These are phyloP conservation scores for Boletus insuetus DNA, from an alignment of 768 basidiomycete genomes.

Conservation along the genomic window DNA sequence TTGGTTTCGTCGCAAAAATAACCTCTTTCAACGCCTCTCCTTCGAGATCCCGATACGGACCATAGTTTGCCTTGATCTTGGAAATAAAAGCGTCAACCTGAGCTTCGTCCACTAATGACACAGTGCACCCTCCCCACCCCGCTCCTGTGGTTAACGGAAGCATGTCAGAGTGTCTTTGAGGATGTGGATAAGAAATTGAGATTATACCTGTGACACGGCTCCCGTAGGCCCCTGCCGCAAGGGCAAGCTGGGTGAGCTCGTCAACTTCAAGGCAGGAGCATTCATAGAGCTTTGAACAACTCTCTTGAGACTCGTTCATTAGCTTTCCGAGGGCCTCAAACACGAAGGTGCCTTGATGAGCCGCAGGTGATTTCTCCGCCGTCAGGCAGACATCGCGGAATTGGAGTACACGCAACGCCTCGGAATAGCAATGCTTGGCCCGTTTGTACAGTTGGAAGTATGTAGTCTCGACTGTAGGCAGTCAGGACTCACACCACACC, in stretches of 20 bases:
- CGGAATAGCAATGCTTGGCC: slow-evolving; percentile 76
- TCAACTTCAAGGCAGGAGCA: slow-evolving; percentile 82
- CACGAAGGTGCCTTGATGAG: slow-evolving; percentile 22
- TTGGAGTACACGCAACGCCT: slow-evolving; percentile 76
- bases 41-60: slow-evolving; percentile 58
- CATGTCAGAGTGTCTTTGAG: not conserved
- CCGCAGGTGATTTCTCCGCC: slow-evolving; percentile 25
- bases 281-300: slow-evolving; percentile 67
- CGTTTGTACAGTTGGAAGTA: slow-evolving; percentile 84
- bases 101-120: slow-evolving; percentile 71
- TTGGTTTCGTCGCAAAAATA: slow-evolving; percentile 82
- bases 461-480: slow-evolving; percentile 58
- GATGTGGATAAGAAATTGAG: not conserved
- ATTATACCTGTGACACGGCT: slow-evolving; percentile 73
- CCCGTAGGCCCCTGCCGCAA: slow-evolving; percentile 72
- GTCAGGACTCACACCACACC: not conserved
- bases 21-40: slow-evolving; percentile 59
- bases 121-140: slow-evolving; percentile 90
- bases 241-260: slow-evolving; percentile 59
- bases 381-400: slow-evolving; percentile 69
- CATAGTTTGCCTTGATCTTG: slow-evolving; percentile 57
- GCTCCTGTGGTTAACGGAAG: slow-evolving; percentile 48
- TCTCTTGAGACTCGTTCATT: slow-evolving; percentile 78
- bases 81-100: slow-evolving; percentile 63
- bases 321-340: slow-evolving; percentile 58